These are phyloP conservation scores for Cynanchum wilfordii DNA, from an alignment of 257 asterid genomes.

Conservation along the genomic window DNA sequence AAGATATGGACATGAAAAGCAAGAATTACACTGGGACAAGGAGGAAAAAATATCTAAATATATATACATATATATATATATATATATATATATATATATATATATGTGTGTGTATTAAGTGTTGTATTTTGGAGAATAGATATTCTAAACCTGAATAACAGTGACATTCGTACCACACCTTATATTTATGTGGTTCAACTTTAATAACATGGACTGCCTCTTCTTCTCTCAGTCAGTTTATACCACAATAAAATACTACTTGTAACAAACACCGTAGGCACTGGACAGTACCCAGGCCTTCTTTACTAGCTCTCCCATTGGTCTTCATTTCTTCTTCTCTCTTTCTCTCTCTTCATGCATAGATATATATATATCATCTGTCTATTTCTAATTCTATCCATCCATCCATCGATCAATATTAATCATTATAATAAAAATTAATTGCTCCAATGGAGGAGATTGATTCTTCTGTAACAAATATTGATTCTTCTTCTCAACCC, in stretches of 20 bases:
- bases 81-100: background rate
- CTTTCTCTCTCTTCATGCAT: background rate
- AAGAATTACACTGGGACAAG: too few relatives aligned
- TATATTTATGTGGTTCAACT: background rate
- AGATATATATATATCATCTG: background rate
- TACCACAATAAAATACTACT: background rate
- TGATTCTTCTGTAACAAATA: slow-evolving; percentile 28
- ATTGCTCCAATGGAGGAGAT: slow-evolving; percentile 12
- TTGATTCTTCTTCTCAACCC: slow-evolving; percentile 1
- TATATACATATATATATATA: background rate
- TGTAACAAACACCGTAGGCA: too few relatives aligned
- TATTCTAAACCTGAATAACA: background rate
- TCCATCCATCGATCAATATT: slow-evolving; percentile 12
- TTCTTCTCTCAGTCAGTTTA: background rate
- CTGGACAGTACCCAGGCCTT: too few relatives aligned
- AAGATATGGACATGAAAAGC: too few relatives aligned
- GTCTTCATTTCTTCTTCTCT: background rate
- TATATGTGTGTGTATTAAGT: background rate
- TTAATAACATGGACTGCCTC: background rate
- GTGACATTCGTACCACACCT: background rate
- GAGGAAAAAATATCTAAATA: too few relatives aligned
- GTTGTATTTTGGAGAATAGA: background rate
- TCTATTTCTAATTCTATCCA: slow-evolving; percentile 1
- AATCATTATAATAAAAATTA: background rate
- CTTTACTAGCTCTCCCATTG: background rate